phyloP scores from a whole-genome alignment of 768 basidiomycete genomes.

The Chalciporus sphaerocephalus region DNA sequence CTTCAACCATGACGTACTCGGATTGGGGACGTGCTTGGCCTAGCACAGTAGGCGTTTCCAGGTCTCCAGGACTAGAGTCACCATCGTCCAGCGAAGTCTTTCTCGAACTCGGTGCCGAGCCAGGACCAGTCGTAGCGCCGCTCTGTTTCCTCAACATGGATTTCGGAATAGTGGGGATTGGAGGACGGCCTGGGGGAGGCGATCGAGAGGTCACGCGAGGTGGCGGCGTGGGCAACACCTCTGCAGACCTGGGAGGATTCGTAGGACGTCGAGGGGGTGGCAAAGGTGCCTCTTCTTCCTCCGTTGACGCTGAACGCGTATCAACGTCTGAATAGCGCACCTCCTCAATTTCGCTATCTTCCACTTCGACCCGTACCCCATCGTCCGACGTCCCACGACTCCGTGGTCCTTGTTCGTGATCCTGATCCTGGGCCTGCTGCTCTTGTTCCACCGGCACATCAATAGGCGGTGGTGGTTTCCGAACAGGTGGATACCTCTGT shows the following conservation, averaged over 20 bases:
- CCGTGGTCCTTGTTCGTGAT: conserved; percentile 38
- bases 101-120: conserved; percentile 34
- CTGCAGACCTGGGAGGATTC: conserved; percentile 20
- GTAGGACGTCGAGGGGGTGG: conserved; percentile 46
- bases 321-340: conserved; percentile 53
- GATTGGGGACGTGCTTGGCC: conserved; percentile 30
- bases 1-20: conserved; percentile 65
- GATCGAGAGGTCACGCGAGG: conserved; percentile 34
- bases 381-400: conserved; percentile 50
- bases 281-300: conserved; percentile 46
- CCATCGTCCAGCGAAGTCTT: conserved; percentile 39
- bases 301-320: conserved; percentile 28
- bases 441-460: conserved; percentile 3
- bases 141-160: conserved; percentile 32
- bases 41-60: conserved; percentile 4
- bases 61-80: conserved; percentile 11
- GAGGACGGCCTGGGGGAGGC: conserved; percentile 35
- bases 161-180: conserved; percentile 35
- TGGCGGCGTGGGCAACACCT: conserved; percentile 45
- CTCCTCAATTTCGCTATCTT: conserved; percentile 72
- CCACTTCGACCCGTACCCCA: conserved; percentile 59
- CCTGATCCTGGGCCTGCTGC: too few relatives aligned
- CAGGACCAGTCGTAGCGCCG: conserved; percentile 32
- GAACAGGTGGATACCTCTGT: conserved; percentile 27
- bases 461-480: conserved; percentile 30